These are phyloP conservation scores for Blastomyces gilchristii DNA, from an alignment of 2,329 filamentous ascomycete genomes.

Conservation along the genomic window DNA sequence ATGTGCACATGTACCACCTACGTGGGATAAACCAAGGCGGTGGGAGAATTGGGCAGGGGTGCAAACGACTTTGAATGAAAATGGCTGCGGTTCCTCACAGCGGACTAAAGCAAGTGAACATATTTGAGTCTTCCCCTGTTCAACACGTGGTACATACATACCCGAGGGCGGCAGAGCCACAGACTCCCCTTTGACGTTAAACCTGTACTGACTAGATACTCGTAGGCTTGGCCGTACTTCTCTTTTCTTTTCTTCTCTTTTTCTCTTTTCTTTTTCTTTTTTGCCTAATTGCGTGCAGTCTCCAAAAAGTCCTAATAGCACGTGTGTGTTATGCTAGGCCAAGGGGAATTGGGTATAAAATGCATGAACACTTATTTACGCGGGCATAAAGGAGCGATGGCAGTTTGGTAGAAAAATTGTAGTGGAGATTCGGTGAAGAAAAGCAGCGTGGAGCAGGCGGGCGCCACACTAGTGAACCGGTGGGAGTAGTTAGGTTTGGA, in stretches of 20 bases:
- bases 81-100: too few species aligned
- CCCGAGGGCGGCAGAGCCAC: neutral
- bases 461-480: neutral
- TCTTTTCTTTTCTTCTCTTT: neutral
- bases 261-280: neutral
- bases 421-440: neutral
- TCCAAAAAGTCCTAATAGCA: neutral
- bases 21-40: neutral
- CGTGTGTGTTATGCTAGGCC: neutral
- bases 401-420: neutral
- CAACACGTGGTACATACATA: neutral
- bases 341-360: neutral
- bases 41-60: too few species aligned
- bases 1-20: neutral
- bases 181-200: neutral
- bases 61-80: too few species aligned
- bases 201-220: neutral
- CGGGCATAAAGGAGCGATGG: neutral
- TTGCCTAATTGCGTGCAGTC: neutral
- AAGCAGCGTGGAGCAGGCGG: neutral
- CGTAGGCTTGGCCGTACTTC: neutral
- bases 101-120: too few species aligned
- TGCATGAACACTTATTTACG: neutral
- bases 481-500: neutral
- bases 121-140: neutral